Evolutionary conservation across 305 asterid species (phyloP), one percentile per base, ranked within the genome.

Genomic region (Striga hermonthica): DNA sequence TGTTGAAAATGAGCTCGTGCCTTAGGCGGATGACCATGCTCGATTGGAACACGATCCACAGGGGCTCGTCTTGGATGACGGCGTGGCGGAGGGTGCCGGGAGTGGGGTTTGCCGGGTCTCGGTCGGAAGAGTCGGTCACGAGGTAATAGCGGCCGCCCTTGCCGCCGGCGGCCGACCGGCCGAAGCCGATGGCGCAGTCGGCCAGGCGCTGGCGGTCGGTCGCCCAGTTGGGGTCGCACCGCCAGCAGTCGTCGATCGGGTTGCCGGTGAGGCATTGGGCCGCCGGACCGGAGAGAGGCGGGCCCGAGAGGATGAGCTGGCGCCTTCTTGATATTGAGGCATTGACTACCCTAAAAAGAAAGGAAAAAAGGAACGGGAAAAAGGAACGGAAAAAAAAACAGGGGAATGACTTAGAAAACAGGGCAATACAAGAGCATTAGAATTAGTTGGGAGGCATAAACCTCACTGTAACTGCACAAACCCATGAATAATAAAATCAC

Each of bases 201-300:
- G 97, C 97, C 1, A 90, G 67, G 10, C 68, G 75, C 69, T 85
- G 91, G 54, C 97, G 89, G 79, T 87, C 71, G 78, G 75, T 62
- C 40, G 74, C 85, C 91, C 90, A 87, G 4, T 83, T 62, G 36
- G 88, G 83, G 75, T 84, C 95, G 78, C 97, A 90, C 11, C 90
- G 84, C 97, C 97, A 90, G 75, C 97, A 90, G 67, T 90, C 97
- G 78, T 90, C 97, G 60, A 90, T 85, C 11, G 97, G 97, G 76
- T 90, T 90, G 0, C 97, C 97, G 52, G 95, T 85, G 15, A 80
- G 86, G 72, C 97, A 90, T 69, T 82, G 95, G 45, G 77, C 50
- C 31, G n/a, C n/a, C 52, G 71, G 79, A 60, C 75, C 84, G 14
- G 57, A 66, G 1, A 70, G 35, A 3, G 16, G 44, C 10, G 85